Base-by-base conservation (phyloP, 2,329 filamentous ascomycete genomes). In the Teratosphaeria destructans region DNA sequence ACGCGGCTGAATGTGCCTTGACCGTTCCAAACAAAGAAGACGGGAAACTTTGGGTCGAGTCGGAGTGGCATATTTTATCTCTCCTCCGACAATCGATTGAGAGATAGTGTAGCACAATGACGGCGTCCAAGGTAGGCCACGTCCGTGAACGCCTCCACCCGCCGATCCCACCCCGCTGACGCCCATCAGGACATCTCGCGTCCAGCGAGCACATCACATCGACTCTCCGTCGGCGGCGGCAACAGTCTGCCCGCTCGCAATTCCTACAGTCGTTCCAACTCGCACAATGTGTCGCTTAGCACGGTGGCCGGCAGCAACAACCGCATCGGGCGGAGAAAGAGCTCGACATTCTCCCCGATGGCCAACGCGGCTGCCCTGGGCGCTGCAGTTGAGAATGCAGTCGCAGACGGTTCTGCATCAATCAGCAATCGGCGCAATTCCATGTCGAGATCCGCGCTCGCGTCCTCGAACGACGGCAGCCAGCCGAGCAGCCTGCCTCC, bases 311-410 rank as follows among this genome's bases (percentile, higher is more conserved):
- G 86, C 67, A 58, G 29, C 39, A 86, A 85, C 73, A 89, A 96
- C 75, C 89, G 94, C 67, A 85, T 97, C 66, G 91, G 89, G 68
- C 89, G 93, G 70, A 85, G 94, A 69, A 97, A 97, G 83, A 96
- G 92, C 76, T 91, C 95, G 72, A 85, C 84, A 72, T 90, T 89
- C 62, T 87, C 85, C 64, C 83, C 86, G 54, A 82, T 81, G 55
- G 81, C 83, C 73, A 92, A 88, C 75, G 84, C 88, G 54, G 86
- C 88, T 19, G 89, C 88, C 58, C 78, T 93, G 63, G 87, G 88
- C 35, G 87, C 87, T 12, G 88, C 86, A 1, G 74, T 75, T 57
- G 75, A 75, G 60, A 84, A 85, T 61, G 85, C 87, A 66, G 82
- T 82, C 61, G 79, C 80, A 81, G 72, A 86, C 77, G 78, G 76